phyloP scores from a whole-genome alignment of 805 yeast species.

The Starmerella vitae region DNA sequence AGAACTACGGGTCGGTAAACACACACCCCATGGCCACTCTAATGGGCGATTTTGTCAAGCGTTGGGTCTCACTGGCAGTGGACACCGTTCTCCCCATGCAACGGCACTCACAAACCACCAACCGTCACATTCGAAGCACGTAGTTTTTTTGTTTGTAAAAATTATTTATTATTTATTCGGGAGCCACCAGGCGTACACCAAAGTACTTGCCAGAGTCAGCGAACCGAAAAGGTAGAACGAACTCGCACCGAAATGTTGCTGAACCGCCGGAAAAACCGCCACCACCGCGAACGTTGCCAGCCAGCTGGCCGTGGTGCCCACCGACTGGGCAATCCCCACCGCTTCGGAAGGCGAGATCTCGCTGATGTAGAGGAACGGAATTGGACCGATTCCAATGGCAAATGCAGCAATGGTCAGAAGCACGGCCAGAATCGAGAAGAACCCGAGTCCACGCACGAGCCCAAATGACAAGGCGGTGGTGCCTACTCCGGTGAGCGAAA shows the following conservation, averaged over 20 bases:
- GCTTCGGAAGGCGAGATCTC: conserved; percentile 79
- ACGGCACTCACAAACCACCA: conserved; percentile 2
- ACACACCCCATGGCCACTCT: conserved; percentile 6
- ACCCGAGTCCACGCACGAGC: conserved; percentile 36
- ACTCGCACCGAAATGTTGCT: conserved; percentile 55
- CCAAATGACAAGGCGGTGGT: conserved; percentile 55
- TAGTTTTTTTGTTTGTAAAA: too few relatives aligned
- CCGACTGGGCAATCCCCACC: conserved; percentile 77
- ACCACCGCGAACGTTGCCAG: conserved; percentile 68
- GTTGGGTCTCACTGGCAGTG: conserved; percentile 1
- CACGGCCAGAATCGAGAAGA: conserved; percentile 47
- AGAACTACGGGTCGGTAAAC: conserved; percentile 7
- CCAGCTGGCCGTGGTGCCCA: conserved; percentile 89
- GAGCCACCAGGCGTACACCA: conserved; percentile 4
- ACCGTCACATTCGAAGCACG: not conserved
- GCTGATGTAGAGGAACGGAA: conserved; percentile 77
- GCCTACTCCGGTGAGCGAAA: conserved; percentile 52
- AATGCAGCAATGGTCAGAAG: conserved; percentile 67
- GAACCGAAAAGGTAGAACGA: conserved; percentile 53
- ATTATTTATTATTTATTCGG: not conserved
- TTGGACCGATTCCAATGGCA: conserved; percentile 90
- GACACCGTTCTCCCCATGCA: conserved; percentile 13
- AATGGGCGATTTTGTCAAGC: conserved; percentile 6
- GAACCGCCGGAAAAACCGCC: conserved; percentile 61
- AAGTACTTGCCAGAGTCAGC: conserved; percentile 38